These are phyloP conservation scores for Alternaria rosae DNA, from an alignment of 2,329 filamentous ascomycete species.

Conservation along the genomic window DNA sequence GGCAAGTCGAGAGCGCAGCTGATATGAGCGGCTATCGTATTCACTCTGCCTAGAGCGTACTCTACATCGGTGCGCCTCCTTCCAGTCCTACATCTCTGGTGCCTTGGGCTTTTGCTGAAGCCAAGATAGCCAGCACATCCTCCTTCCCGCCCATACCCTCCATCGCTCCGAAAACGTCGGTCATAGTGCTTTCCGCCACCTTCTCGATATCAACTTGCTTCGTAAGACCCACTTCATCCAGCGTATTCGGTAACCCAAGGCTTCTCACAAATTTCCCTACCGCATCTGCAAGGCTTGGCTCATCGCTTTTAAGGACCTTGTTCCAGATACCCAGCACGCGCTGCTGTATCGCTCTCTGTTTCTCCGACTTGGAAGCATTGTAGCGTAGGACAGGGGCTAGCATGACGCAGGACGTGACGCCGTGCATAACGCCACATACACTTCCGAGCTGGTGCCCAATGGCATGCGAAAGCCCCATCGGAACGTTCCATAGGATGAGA, in stretches of 20 bases:
- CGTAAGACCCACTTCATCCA: slow-evolving; percentile 28
- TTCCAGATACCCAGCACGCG: slow-evolving; percentile 31
- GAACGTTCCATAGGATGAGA: slow-evolving; percentile 22
- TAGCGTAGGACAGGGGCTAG: slow-evolving; percentile 29
- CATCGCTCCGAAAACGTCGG: slow-evolving; percentile 24
- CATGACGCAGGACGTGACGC: slow-evolving; percentile 32
- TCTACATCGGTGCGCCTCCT: not conserved
- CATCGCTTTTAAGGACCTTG: slow-evolving; percentile 21
- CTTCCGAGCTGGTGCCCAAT: slow-evolving; percentile 35
- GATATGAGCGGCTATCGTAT: not conserved
- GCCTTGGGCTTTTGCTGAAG: slow-evolving; percentile 10
- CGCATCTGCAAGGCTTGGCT: slow-evolving; percentile 29
- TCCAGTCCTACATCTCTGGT: not conserved
- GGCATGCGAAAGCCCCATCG: slow-evolving; percentile 31
- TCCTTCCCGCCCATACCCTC: slow-evolving; percentile 15
- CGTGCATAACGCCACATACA: slow-evolving; percentile 30
- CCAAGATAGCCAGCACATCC: slow-evolving; percentile 19
- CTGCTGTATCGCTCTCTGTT: slow-evolving; percentile 17
- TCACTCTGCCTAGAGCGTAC: no score
- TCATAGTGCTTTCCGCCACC: slow-evolving; percentile 34
- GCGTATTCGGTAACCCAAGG: slow-evolving; percentile 25
- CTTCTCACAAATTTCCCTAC: slow-evolving; percentile 27
- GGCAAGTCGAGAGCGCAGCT: not conserved
- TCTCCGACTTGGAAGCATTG: slow-evolving; percentile 15
- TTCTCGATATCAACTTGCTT: slow-evolving; percentile 24